Evolutionary conservation across 2,329 filamentous ascomycete genomes (phyloP).

Genomic region (Trichophyton schoenleinii): DNA sequence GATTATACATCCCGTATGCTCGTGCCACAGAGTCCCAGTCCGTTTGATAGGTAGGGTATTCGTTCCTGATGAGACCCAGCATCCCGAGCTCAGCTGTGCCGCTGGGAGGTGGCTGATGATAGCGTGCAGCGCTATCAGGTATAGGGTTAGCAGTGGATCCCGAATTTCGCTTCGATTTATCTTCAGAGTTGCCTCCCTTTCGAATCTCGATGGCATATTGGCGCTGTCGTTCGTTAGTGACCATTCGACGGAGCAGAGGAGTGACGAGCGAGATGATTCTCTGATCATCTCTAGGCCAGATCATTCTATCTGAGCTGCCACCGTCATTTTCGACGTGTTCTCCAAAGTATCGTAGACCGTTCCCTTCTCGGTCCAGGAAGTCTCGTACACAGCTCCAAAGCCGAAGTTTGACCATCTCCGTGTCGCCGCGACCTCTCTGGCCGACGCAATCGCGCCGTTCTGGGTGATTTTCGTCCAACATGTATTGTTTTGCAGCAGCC

Average conservation of each 20-base stretch:
- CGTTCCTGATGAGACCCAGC: slow-evolving; percentile 20
- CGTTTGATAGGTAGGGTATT: slow-evolving; percentile 26
- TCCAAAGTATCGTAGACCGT: slow-evolving; percentile 42
- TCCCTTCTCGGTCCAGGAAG: slow-evolving; percentile 40
- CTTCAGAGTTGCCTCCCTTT: slow-evolving; percentile 33
- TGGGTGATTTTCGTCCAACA: slow-evolving; percentile 43
- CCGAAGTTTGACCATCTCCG: slow-evolving; percentile 44
- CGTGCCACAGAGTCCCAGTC: slow-evolving; percentile 28
- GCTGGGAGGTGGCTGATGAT: slow-evolving; percentile 17
- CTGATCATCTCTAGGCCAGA: slow-evolving; percentile 44
- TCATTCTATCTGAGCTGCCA: slow-evolving; percentile 29
- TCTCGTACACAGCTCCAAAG: slow-evolving; percentile 45
- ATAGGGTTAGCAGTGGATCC: slow-evolving; percentile 13
- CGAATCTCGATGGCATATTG: slow-evolving; percentile 46
- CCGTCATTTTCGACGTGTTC: slow-evolving; percentile 33
- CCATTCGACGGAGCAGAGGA: slow-evolving; percentile 45
- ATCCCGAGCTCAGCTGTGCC: slow-evolving; percentile 22
- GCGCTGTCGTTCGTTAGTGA: slow-evolving; percentile 47
- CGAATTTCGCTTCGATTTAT: slow-evolving; percentile 24
- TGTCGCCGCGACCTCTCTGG: slow-evolving; percentile 42
- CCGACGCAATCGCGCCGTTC: slow-evolving; percentile 47
- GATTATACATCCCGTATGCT: slow-evolving; percentile 29
- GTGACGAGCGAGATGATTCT: slow-evolving; percentile 47
- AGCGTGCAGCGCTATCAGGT: slow-evolving; percentile 18
- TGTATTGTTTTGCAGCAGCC: slow-evolving; percentile 44